Conservation (phyloP, 495 filamentous ascomycete species). For the Cercophora sp. region DNA sequence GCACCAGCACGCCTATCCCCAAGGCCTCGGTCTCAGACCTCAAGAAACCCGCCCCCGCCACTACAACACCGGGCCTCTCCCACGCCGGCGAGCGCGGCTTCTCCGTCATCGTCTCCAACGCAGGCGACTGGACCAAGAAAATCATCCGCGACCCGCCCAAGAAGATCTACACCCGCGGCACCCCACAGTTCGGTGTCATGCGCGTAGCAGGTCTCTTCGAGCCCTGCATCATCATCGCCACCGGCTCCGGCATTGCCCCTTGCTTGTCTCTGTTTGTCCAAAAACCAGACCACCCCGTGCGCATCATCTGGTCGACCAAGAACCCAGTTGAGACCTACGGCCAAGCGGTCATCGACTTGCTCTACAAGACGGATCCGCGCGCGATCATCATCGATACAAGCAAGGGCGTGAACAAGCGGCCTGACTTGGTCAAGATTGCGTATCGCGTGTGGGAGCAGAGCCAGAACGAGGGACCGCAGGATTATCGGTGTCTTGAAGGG, state of each 20-base stretch:
- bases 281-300: constrained; percentile 34
- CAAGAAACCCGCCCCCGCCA: constrained; percentile 41
- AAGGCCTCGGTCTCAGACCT: neutral
- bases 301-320: constrained; percentile 50
- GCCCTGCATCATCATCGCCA: constrained; percentile 70
- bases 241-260: constrained; percentile 78
- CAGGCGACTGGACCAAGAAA: constrained; percentile 76
- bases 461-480: constrained; percentile 55
- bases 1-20: neutral
- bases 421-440: constrained; percentile 53
- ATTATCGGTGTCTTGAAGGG: constrained; percentile 54
- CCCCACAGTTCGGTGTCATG: constrained; percentile 63
- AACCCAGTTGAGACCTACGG: constrained; percentile 45
- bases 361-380: constrained; percentile 42
- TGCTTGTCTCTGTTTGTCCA: constrained; percentile 50
- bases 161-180: constrained; percentile 53
- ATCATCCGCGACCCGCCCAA: constrained; percentile 59
- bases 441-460: constrained; percentile 53
- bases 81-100: constrained; percentile 54
- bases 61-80: constrained; percentile 59
- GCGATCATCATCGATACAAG: constrained; percentile 51
- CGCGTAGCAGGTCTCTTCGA: constrained; percentile 67
- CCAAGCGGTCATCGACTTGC: constrained; percentile 35
- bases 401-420: constrained; percentile 32
- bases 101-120: constrained; percentile 70